These are phyloP conservation scores for Russula sp. DNA, from an alignment of 768 basidiomycete genomes.

Conservation along the genomic window DNA sequence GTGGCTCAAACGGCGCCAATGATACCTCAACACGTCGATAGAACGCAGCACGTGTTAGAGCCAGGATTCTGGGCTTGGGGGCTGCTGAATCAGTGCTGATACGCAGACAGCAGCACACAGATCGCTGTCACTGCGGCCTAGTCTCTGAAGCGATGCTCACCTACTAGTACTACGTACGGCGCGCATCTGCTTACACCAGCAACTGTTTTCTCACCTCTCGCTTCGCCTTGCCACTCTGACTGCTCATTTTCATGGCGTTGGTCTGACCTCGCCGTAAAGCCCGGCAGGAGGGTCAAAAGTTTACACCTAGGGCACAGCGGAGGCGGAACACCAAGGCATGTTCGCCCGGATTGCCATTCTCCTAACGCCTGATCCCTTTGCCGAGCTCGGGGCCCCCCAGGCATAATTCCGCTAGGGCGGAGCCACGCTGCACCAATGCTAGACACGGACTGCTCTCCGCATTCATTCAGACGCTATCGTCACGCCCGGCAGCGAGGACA, in stretches of 20 bases:
- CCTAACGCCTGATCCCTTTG: too few species aligned
- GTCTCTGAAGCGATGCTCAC: neutral
- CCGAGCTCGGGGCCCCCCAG: constrained; percentile 59
- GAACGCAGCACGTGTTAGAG: neutral
- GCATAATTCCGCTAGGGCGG: constrained; percentile 86
- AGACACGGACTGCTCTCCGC: constrained; percentile 96
- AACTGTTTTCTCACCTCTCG: too few species aligned
- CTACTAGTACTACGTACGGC: too few species aligned
- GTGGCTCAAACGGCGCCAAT: neutral
- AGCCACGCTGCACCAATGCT: constrained; percentile 82
- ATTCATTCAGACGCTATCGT: constrained; percentile 80
- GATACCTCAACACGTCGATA: neutral
- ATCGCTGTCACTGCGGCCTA: neutral
- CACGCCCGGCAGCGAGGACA: constrained; percentile 98
- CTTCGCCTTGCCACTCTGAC: too few species aligned
- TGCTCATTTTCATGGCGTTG: too few species aligned
- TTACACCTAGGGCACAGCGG: neutral
- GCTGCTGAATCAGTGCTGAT: too few species aligned
- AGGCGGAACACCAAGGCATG: too few species aligned
- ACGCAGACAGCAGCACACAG: neutral
- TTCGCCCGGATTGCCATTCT: too few species aligned
- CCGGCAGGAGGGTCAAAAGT: too few species aligned
- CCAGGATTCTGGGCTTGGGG: neutral
- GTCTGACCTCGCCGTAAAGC: too few species aligned
- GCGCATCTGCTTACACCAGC: too few species aligned